phyloP scores from a whole-genome alignment of 768 basidiomycete genomes.

The Termitomyces sp. region DNA sequence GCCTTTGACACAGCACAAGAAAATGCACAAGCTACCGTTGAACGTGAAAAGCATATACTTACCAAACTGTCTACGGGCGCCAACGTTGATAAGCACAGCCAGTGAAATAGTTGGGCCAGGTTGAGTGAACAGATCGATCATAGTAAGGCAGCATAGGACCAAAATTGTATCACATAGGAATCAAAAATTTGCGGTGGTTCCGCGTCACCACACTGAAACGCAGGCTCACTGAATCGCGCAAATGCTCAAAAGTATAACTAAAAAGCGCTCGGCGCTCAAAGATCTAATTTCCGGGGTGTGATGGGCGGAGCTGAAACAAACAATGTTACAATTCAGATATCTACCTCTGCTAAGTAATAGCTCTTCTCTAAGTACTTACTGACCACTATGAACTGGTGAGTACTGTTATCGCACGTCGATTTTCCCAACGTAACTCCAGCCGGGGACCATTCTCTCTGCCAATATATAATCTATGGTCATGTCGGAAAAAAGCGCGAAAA shows the following conservation, averaged over 20 bases:
- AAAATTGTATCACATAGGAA: background rate
- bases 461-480: slow-evolving; percentile 25
- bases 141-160: background rate
- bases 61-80: background rate
- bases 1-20: background rate
- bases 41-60: background rate
- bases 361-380: too few species aligned
- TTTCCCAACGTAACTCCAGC: background rate
- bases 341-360: too few species aligned
- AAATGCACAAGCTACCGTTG: too few species aligned
- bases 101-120: background rate
- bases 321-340: too few species aligned
- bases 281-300: too few species aligned
- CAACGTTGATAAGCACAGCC: background rate
- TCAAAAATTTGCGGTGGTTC: background rate
- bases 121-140: background rate
- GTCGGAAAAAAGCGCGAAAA: slow-evolving; percentile 48
- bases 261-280: background rate
- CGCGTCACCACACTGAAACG: background rate
- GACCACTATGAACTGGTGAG: background rate
- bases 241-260: background rate
- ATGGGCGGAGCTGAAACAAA: too few species aligned
- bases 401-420: too few species aligned
- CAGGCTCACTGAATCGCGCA: background rate
- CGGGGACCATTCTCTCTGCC: background rate